phyloP scores from a whole-genome alignment of 2,329 filamentous ascomycete genomes.

The Sporothrix inflata region DNA sequence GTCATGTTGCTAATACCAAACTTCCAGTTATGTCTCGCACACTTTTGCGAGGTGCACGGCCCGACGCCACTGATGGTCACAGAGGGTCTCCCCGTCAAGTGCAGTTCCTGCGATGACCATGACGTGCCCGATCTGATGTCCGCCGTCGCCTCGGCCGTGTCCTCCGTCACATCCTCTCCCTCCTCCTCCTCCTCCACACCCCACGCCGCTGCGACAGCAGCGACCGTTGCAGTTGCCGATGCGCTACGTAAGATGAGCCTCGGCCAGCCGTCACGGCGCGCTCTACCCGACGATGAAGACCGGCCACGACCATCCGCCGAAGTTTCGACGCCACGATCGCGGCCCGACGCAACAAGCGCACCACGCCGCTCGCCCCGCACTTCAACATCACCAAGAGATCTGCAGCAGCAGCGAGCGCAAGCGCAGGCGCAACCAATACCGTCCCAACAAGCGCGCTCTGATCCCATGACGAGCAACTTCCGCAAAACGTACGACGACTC shows the following conservation, averaged over 20 bases:
- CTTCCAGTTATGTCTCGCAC: constrained; percentile 68
- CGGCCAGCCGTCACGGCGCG: constrained; percentile 34
- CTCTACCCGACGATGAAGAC: constrained; percentile 14
- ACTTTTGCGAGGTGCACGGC: constrained; percentile 72
- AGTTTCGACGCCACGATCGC: constrained; percentile 16
- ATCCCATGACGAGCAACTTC: constrained; percentile 44
- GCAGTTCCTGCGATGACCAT: constrained; percentile 60
- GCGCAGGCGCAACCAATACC: not conserved
- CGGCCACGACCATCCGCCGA: not conserved
- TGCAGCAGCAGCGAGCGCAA: constrained; percentile 28
- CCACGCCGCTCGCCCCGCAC: not conserved
- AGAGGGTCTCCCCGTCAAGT: constrained; percentile 65
- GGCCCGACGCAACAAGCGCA: constrained; percentile 17
- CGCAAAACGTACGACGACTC: constrained; percentile 66
- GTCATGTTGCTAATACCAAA: constrained; percentile 46
- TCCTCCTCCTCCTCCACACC: constrained; percentile 36
- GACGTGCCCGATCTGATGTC: constrained; percentile 42
- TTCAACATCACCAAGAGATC: not conserved
- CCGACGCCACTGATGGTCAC: constrained; percentile 72
- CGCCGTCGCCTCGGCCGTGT: constrained; percentile 44
- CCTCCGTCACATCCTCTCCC: constrained; percentile 37
- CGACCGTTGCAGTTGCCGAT: constrained; percentile 48
- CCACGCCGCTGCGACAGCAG: constrained; percentile 40
- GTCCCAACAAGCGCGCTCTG: not conserved
- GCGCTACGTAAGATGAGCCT: constrained; percentile 54